Evolutionary conservation across 2,329 filamentous ascomycete genomes (phyloP).

Genomic region (Chrysoporthe deuterocubensis): DNA sequence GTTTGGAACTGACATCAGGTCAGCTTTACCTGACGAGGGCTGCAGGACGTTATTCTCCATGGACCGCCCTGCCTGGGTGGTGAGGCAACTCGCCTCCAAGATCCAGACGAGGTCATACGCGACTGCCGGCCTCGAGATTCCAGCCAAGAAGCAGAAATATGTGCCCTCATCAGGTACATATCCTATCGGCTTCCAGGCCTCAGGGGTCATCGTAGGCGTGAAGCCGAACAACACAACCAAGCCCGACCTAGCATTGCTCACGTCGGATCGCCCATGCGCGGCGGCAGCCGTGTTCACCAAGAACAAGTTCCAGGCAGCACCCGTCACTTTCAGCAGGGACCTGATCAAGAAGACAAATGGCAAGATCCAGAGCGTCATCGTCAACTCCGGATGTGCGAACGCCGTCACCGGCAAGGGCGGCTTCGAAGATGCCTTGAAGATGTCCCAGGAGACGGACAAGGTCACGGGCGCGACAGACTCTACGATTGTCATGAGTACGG

Average conservation of each 20-base stretch:
- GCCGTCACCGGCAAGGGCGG: slow-evolving; percentile 93
- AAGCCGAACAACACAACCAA: slow-evolving; percentile 91
- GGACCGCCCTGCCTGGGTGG: slow-evolving; percentile 28
- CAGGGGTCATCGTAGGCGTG: slow-evolving; percentile 88
- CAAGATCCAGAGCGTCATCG: slow-evolving; percentile 79
- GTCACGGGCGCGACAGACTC: slow-evolving; percentile 51
- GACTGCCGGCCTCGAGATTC: slow-evolving; percentile 49
- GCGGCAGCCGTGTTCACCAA: slow-evolving; percentile 95
- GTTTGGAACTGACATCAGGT: not conserved
- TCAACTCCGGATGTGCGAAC: slow-evolving; percentile 97
- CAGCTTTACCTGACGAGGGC: not conserved
- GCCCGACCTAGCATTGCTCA: slow-evolving; percentile 87
- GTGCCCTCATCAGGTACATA: slow-evolving; percentile 85
- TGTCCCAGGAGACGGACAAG: slow-evolving; percentile 80
- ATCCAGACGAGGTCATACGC: slow-evolving; percentile 35
- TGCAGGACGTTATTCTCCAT: slow-evolving; percentile 11
- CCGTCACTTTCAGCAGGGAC: slow-evolving; percentile 81
- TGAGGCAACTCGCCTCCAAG: slow-evolving; percentile 30
- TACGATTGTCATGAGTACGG: slow-evolving; percentile 98
- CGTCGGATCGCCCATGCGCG: slow-evolving; percentile 83
- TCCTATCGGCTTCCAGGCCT: slow-evolving; percentile 85
- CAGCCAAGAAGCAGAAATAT: slow-evolving; percentile 85
- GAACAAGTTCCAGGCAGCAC: slow-evolving; percentile 97
- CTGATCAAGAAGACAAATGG: slow-evolving; percentile 70
- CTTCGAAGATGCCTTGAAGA: slow-evolving; percentile 82